Evolutionary conservation across 495 filamentous ascomycete species (phyloP).

Genomic region (Podospora pseudoanserina): DNA sequence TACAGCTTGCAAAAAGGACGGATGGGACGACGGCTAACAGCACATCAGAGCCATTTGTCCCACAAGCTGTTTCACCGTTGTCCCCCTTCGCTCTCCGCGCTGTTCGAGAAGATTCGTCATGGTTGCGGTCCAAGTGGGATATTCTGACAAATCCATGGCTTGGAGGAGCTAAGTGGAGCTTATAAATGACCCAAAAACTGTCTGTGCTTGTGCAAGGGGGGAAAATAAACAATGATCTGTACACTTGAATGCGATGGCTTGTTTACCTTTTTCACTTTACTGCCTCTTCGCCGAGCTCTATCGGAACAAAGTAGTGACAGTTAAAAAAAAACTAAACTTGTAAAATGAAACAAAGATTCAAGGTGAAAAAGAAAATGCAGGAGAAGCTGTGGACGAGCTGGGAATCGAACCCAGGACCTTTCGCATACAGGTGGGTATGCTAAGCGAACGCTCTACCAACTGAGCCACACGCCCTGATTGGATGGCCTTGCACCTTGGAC

Average conservation of each 20-base stretch:
- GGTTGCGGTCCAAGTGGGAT: not conserved
- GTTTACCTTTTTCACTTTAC: not conserved
- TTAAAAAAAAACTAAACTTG: not conserved
- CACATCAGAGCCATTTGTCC: no score
- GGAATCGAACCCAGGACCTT: slow-evolving; percentile 30
- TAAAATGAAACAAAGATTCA: not conserved
- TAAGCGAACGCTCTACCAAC: slow-evolving; percentile 30
- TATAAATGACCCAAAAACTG: not conserved
- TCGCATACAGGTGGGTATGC: slow-evolving; percentile 21
- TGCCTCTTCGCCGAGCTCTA: not conserved
- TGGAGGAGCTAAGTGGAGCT: not conserved
- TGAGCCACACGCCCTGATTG: slow-evolving; percentile 26
- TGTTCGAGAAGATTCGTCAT: not conserved
- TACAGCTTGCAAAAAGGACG: not conserved
- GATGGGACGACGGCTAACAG: not conserved
- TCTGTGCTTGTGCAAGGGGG: not conserved
- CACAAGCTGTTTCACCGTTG: not conserved
- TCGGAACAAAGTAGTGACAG: not conserved
- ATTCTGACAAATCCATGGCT: not conserved
- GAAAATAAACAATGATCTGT: not conserved
- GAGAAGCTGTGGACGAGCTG: slow-evolving; percentile 22
- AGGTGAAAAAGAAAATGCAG: not conserved
- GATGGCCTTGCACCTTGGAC: not conserved
- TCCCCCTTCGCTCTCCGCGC: not conserved
- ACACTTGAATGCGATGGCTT: not conserved